Evolutionary conservation across 208 protist species (phyloP).

Genomic region (Naegleria fowleri): DNA sequence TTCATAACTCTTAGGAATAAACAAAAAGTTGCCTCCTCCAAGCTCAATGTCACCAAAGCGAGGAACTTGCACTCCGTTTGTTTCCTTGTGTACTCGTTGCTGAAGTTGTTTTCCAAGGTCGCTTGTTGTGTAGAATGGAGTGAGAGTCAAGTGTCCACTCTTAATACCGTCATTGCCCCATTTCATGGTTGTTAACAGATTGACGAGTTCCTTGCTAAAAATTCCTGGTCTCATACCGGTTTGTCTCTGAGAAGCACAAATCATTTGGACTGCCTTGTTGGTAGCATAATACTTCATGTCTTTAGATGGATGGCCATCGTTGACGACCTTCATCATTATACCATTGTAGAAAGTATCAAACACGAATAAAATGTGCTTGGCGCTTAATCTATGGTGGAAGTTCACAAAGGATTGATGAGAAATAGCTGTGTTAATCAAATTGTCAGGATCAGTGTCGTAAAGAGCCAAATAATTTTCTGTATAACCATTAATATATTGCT

Average conservation of each 20-base stretch:
- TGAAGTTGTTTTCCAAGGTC: not conserved
- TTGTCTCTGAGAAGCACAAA: not conserved
- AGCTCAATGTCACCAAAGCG: not conserved
- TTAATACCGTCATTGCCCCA: not conserved
- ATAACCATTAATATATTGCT: not conserved
- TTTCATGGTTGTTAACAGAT: not conserved
- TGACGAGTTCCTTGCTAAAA: not conserved
- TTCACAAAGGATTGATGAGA: not conserved
- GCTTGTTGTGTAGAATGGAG: not conserved
- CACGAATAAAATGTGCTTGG: not conserved
- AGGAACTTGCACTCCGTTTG: not conserved
- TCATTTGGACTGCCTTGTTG: conserved; percentile 1
- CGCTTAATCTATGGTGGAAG: not conserved
- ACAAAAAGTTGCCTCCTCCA: not conserved
- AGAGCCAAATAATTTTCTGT: not conserved
- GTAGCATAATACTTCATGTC: not conserved
- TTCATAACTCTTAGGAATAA: not conserved
- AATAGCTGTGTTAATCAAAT: conserved; percentile 4
- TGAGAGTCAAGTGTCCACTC: not conserved
- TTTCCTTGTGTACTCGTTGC: not conserved
- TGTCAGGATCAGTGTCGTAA: conserved; percentile 10
- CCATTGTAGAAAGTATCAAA: conserved; percentile 12
- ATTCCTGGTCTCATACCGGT: not conserved
- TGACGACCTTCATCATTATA: not conserved
- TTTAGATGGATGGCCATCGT: not conserved